Conservation (phyloP, 108 stramenopile species). For the Asterionellopsis glacialis region DNA sequence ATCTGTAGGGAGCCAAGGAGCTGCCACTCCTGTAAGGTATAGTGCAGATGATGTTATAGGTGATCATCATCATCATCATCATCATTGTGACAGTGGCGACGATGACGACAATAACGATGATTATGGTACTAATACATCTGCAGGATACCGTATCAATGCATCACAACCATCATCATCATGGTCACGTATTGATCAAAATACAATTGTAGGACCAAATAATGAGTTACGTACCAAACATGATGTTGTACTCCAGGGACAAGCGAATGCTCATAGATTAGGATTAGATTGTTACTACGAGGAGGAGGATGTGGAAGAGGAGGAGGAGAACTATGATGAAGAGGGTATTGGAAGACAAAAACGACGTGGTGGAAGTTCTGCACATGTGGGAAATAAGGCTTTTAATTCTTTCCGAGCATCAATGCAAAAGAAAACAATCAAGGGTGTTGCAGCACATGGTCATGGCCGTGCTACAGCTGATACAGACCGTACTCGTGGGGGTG, state of each 20-base stretch:
- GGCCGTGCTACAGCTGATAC: constrained; percentile 67
- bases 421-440: constrained; percentile 41
- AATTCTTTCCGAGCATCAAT: constrained; percentile 58
- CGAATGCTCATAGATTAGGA: constrained; percentile 51
- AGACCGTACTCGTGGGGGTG: constrained; percentile 49
- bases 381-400: constrained; percentile 40
- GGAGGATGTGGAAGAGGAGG: not conserved
- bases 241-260: constrained; percentile 36
- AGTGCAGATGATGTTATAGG: constrained; percentile 1
- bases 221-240: constrained; percentile 80
- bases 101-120: constrained; percentile 31
- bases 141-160: constrained; percentile 62
- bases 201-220: constrained; percentile 65
- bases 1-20: not conserved
- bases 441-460: constrained; percentile 63
- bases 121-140: constrained; percentile 1
- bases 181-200: constrained; percentile 41
- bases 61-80: constrained; percentile 15
- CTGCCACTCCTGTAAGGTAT: not conserved
- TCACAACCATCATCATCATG: constrained; percentile 19
- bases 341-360: constrained; percentile 5
- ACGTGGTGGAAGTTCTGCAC: constrained; percentile 1
- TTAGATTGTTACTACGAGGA: constrained; percentile 11
- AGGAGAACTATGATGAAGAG: constrained; percentile 11
- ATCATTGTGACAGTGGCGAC: constrained; percentile 22